Evolutionary conservation across 2,329 filamentous ascomycete species (phyloP), one percentile per base, ranked within the genome.

Genomic region (Aspergillus awamori): DNA sequence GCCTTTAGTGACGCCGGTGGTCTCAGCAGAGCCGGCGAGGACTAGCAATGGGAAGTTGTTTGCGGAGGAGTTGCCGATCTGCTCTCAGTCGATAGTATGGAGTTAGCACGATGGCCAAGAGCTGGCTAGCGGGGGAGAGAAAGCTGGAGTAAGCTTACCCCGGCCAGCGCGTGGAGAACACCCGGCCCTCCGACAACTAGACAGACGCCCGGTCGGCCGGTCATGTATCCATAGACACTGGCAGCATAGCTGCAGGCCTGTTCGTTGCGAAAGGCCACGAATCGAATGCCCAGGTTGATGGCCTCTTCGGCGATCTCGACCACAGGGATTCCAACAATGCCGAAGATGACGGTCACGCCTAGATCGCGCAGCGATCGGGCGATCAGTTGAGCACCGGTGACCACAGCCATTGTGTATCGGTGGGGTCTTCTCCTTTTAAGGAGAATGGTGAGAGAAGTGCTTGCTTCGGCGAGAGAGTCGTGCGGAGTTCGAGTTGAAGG

Each of bases 141-240:
- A 24, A 11, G 26, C 20, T 10, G 20, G 15, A 53, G 54, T 36
- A 56, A 56, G 69, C 80, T 58, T 77, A 83, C 82, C 48, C 84
- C 84, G 62, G 85, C 82, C 73, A 86, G 80, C 10, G 82, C 82
- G 76, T 86, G 84, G 22, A 86, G 72, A 13, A 87, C 82, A 22
- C 84, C 84, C 7, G 84, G 84, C 8, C 84, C 84, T 55, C 84
- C 84, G 2, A 87, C 84, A n/a, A 85, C 81, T 41, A 86, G 75
- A 68, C 83, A 86, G 8, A 86, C 81, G 3, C 83, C 85, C 4
- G 84, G 84, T 58, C 71, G 79, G 20, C 83, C 83, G 3, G 82
- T 86, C 65, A 86, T 76, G 65, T 85, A 87, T 13, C 84, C 84
- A 78, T 86, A 86, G 5, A 82, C 82, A 52, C 81, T 83, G 3